These are phyloP conservation scores for Trifolium dubium DNA, from an alignment of 306 rosid species.

Conservation along the genomic window DNA sequence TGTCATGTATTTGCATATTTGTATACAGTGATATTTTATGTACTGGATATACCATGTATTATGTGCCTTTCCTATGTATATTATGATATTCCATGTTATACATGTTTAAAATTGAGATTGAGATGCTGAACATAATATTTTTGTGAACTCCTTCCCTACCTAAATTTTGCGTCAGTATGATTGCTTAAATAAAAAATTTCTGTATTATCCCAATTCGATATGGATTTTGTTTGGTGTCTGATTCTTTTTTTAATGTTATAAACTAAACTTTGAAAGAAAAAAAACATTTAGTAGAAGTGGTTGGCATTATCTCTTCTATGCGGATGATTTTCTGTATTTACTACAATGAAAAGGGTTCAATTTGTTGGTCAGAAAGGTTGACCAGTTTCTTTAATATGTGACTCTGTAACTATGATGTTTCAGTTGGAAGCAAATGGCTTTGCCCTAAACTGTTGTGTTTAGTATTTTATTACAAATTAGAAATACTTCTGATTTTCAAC, in stretches of 20 bases:
- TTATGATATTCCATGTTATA: conserved; percentile 27
- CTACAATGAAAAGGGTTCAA: conserved; percentile 25
- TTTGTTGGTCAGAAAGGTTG: background rate
- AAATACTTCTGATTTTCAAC: conserved; percentile 13
- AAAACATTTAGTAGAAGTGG: background rate
- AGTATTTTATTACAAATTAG: conserved; percentile 3
- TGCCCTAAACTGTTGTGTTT: conserved; percentile 12
- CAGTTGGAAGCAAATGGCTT: conserved; percentile 1
- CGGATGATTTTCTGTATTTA: conserved; percentile 7
- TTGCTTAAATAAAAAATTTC: background rate
- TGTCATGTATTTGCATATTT: conserved; percentile 28
- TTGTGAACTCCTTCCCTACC: background rate
- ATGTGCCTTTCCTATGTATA: conserved; percentile 21
- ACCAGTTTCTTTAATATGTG: background rate
- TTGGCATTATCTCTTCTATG: background rate
- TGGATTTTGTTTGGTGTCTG: background rate
- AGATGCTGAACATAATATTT: conserved; percentile 17
- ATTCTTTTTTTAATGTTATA: conserved; percentile 28
- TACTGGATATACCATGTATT: conserved; percentile 31
- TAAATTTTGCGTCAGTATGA: background rate
- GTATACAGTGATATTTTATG: background rate
- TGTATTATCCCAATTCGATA: conserved; percentile 6
- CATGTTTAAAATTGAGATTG: background rate
- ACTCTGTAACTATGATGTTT: conserved; percentile 11
- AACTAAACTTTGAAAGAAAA: conserved; percentile 3